Evolutionary conservation across 176 grass and related monocot species (phyloP), one percentile per base, ranked within the genome.

Genomic region (Sorghum bicolor): DNA sequence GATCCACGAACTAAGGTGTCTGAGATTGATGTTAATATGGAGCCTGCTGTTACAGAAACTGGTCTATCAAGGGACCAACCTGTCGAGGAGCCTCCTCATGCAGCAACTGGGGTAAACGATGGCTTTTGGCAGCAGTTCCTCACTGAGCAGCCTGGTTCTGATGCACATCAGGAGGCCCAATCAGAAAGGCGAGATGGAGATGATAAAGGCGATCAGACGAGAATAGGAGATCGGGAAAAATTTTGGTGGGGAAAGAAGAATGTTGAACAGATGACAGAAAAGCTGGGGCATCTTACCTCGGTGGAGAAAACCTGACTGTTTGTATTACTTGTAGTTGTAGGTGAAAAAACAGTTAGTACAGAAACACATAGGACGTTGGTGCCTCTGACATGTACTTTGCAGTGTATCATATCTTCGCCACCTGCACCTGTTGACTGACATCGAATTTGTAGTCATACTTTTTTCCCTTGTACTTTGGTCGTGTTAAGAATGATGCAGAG

Each of bases 71-170:
- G 87, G 83, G 90, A 92, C 72, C 68, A 80, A 86, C 55, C 78
- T 37, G 44, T 14, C 2, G 63, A 72, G 74, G 64, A 80, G 52
- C 67, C 45, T 32, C 69, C 82, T 29, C 45, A 71, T 30, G 76
- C 75, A 8, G 17, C 77, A 71, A 13, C 90, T 47, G 97, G 93
- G 1, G 77, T 72, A 81, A 99, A 99, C 5, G 97, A 99, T 82
- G 81, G 87, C 8, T 99, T 99, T 81, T 96, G 96, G 96, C 80
- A 92, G 77, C 96, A 99, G 78, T 96, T 99, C 87, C 91, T 96
- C 84, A 92, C 87, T 10, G 96, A 99, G 83, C 93, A 86, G 25
- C 93, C 93, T 72, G 93, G 85, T 10, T 85, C 75, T 28, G 81
- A 87, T 71, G 82, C 52, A 40, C 87, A 93, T 30, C 88, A 89